Percentiles rank a stretch among this genome's conserved stretches.
phyloP scores from a whole-genome alignment of 352 stramenopile species.

The Phytopythium chamaehyphon region DNA sequence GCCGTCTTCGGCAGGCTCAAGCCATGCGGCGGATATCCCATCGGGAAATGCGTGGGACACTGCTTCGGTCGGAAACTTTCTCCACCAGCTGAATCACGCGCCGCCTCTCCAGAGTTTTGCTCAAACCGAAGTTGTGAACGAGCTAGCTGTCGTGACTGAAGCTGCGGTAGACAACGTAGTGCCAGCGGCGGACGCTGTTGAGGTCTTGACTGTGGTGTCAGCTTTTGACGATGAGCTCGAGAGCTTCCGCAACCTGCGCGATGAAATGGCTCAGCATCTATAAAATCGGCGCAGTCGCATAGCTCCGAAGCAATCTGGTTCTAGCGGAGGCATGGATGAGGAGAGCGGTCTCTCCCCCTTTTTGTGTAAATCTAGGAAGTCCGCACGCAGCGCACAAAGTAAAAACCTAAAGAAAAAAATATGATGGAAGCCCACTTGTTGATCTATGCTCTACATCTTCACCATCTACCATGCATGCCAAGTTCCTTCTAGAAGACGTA shows the following conservation, averaged over 20 bases:
- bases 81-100: slow-evolving; percentile 78
- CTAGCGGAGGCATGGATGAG: background rate
- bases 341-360: background rate
- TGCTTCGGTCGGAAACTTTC: slow-evolving; percentile 67
- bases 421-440: background rate
- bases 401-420: slow-evolving; percentile 5
- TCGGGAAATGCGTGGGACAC: slow-evolving; percentile 32
- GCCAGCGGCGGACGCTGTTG: slow-evolving; percentile 1
- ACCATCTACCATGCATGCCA: background rate
- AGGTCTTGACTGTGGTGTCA: slow-evolving; percentile 6
- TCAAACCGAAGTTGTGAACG: background rate
- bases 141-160: background rate
- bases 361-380: slow-evolving; percentile 9
- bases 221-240: slow-evolving; percentile 81
- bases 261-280: slow-evolving; percentile 49
- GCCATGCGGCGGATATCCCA: slow-evolving; percentile 8
- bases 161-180: background rate
- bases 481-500: slow-evolving; percentile 47
- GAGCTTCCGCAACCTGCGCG: slow-evolving; percentile 58
- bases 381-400: background rate
- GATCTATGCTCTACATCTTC: background rate
- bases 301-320: too few species aligned
- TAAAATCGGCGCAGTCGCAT: too few species aligned
- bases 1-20: slow-evolving; percentile 14
- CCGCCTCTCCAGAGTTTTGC: slow-evolving; percentile 42